phyloP scores from a whole-genome alignment of 768 basidiomycete species.

The Lactarius evosmus region DNA sequence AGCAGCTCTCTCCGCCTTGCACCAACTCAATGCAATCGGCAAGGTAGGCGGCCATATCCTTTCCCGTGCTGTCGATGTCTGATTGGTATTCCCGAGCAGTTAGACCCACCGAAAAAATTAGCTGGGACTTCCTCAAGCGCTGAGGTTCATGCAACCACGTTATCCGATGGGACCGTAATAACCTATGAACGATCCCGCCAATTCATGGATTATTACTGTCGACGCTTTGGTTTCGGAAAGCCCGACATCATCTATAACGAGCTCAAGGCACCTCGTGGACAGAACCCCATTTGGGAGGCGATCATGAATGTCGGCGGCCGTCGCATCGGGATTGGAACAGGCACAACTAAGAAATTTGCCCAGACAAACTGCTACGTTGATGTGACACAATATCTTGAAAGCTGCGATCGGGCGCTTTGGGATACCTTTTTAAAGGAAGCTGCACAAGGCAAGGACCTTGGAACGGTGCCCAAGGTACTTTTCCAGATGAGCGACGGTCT shows the following conservation, averaged over 20 bases:
- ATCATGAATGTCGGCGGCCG: slow-evolving; percentile 72
- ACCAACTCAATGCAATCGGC: slow-evolving; percentile 61
- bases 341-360: slow-evolving; percentile 66
- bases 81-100: not conserved
- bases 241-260: slow-evolving; percentile 64
- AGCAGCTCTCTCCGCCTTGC: slow-evolving; percentile 70
- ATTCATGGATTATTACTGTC: slow-evolving; percentile 96
- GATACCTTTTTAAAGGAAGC: slow-evolving; percentile 57
- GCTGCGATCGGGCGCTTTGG: slow-evolving; percentile 82
- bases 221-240: slow-evolving; percentile 65
- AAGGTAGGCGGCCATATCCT: slow-evolving; percentile 48
- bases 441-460: slow-evolving; percentile 64
- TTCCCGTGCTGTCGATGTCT: not conserved
- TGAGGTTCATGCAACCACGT: slow-evolving; percentile 28
- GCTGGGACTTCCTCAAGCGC: not conserved
- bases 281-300: slow-evolving; percentile 57
- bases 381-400: slow-evolving; percentile 81
- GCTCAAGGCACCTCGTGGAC: slow-evolving; percentile 31
- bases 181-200: slow-evolving; percentile 70
- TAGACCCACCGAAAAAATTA: slow-evolving; percentile 15
- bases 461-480: slow-evolving; percentile 63
- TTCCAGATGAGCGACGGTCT: slow-evolving; percentile 63
- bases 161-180: slow-evolving; percentile 60
- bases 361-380: slow-evolving; percentile 77
- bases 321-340: slow-evolving; percentile 78